phyloP scores from a whole-genome alignment of 2,329 filamentous ascomycete species.

The Pseudocercospora vitis region DNA sequence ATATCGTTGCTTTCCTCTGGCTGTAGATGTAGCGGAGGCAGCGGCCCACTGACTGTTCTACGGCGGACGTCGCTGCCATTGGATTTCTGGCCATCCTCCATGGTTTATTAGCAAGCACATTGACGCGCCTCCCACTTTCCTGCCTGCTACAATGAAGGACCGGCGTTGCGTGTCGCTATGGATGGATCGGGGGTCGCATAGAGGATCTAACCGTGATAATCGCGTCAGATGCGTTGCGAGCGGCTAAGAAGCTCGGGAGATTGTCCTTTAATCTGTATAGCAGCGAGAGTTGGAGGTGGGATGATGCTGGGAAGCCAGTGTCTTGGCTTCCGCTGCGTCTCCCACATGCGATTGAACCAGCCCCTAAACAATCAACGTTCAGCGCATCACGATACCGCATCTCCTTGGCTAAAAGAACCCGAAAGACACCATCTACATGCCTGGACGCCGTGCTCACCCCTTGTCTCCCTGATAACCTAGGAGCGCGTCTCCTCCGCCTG shows the following conservation, averaged over 20 bases:
- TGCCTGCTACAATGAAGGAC: constrained; percentile 3
- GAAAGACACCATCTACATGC: background rate
- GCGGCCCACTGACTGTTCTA: constrained; percentile 25
- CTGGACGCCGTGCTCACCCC: background rate
- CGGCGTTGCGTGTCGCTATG: constrained; percentile 7
- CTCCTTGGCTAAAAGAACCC: background rate
- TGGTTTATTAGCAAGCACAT: constrained; percentile 23
- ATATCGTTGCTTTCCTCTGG: constrained; percentile 20
- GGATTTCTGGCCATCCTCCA: constrained; percentile 36
- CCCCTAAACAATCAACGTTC: background rate
- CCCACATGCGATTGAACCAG: background rate
- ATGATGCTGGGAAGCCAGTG: background rate
- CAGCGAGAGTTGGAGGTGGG: background rate
- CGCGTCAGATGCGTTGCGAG: background rate
- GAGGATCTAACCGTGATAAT: background rate
- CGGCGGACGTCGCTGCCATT: constrained; percentile 27
- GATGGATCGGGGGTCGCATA: background rate
- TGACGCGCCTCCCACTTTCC: constrained; percentile 11
- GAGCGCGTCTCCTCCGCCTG: constrained; percentile 3
- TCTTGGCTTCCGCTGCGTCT: constrained; percentile 1
- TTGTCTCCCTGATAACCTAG: background rate
- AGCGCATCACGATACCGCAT: background rate
- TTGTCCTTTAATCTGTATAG: background rate
- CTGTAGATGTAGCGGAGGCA: constrained; percentile 16
- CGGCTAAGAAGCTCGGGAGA: background rate